Percentiles rank a stretch among this genome's conserved stretches.
Conservation (phyloP, 2,329 filamentous ascomycete genomes). For the Periconia macrospinosa region DNA sequence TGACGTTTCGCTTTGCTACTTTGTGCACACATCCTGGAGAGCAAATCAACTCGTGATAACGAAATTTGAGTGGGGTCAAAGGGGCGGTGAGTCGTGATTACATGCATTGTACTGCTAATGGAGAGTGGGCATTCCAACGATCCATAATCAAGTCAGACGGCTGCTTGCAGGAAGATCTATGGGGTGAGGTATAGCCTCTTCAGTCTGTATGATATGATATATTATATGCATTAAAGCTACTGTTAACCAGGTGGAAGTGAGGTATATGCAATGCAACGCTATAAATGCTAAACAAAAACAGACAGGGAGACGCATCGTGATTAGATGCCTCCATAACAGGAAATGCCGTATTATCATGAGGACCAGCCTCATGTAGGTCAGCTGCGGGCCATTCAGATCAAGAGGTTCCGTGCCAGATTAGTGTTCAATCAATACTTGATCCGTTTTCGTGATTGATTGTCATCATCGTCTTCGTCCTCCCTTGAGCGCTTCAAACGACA, state of each 20-base stretch:
- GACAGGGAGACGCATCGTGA: background rate
- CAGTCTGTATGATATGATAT: too few species aligned
- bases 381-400: background rate
- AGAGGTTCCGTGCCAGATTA: background rate
- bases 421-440: background rate
- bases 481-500: background rate
- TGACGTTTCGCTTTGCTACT: too few species aligned
- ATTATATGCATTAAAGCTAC: background rate
- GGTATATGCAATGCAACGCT: slow-evolving; percentile 2
- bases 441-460: background rate
- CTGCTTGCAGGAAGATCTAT: too few species aligned
- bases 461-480: background rate
- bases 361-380: background rate
- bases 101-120: too few species aligned
- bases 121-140: too few species aligned
- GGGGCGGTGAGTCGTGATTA: too few species aligned
- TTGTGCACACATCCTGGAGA: too few species aligned
- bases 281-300: background rate
- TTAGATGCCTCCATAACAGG: background rate
- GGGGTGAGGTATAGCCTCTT: too few species aligned
- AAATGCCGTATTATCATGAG: background rate
- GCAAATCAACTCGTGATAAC: too few species aligned
- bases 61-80: too few species aligned
- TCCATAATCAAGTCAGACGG: too few species aligned
- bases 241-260: background rate